Percentiles rank a stretch among this genome's conserved stretches.
Evolutionary conservation across 108 stramenopile species (phyloP).

Genomic region (Cyclostephanos tholiformis): DNA sequence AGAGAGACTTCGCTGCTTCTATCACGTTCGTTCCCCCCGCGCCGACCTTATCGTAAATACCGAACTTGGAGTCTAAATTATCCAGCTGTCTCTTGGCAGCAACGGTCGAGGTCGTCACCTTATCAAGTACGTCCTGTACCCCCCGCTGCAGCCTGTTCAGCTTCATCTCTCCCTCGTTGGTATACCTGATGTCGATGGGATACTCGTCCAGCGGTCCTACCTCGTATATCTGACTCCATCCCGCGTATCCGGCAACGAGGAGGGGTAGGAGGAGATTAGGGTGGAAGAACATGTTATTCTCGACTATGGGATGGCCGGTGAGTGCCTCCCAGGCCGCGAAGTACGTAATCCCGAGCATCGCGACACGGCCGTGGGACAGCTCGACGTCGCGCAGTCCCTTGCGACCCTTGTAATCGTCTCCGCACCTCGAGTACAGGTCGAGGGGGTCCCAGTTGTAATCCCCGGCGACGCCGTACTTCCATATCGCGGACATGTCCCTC

Average conservation of each 20-base stretch:
- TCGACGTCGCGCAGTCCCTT: conserved; percentile 80
- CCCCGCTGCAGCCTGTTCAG: conserved; percentile 41
- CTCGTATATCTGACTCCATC: conserved; percentile 68
- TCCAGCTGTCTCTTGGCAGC: conserved; percentile 14
- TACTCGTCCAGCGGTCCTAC: conserved; percentile 46
- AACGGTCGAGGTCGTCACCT: conserved; percentile 12
- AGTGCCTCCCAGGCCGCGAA: conserved; percentile 76
- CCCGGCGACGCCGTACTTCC: conserved; percentile 83
- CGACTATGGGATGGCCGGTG: conserved; percentile 75
- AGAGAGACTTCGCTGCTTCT: not conserved
- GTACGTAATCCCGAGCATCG: conserved; percentile 81
- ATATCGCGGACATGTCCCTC: conserved; percentile 68
- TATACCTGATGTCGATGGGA: conserved; percentile 60
- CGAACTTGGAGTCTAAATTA: conserved; percentile 36
- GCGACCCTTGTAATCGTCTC: conserved; percentile 72
- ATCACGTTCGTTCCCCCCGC: not conserved
- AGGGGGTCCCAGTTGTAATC: conserved; percentile 87
- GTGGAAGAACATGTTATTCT: conserved; percentile 80
- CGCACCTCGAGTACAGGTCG: conserved; percentile 62
- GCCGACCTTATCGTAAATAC: conserved; percentile 11
- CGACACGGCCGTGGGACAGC: conserved; percentile 76
- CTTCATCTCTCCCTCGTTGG: conserved; percentile 62
- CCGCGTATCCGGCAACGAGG: conserved; percentile 59
- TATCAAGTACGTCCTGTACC: conserved; percentile 4
- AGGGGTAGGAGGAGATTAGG: conserved; percentile 71